phyloP scores from a whole-genome alignment of 345 rosid genomes.

The Acer negundo region DNA sequence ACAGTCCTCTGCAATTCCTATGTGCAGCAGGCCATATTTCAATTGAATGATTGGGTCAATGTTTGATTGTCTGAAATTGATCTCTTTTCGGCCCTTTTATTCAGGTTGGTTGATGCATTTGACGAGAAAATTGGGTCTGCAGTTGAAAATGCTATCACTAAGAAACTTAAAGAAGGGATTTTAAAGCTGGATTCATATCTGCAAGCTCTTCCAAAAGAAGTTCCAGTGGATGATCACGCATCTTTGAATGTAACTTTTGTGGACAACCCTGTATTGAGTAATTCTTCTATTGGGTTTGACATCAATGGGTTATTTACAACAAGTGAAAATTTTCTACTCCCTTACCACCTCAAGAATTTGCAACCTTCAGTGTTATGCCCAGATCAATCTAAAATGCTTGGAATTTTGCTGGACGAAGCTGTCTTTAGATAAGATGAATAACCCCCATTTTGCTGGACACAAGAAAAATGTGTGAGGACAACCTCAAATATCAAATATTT shows the following conservation, averaged over 20 bases:
- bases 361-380: slow-evolving; percentile 55
- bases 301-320: slow-evolving; percentile 78
- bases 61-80: slow-evolving; percentile 3
- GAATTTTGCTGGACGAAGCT: slow-evolving; percentile 81
- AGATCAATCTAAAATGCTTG: slow-evolving; percentile 77
- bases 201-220: slow-evolving; percentile 81
- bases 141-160: slow-evolving; percentile 78
- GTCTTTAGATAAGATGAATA: slow-evolving; percentile 49
- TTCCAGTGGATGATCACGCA: slow-evolving; percentile 87
- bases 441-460: too few relatives aligned
- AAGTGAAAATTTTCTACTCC: slow-evolving; percentile 29
- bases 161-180: slow-evolving; percentile 73
- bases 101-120: slow-evolving; percentile 90
- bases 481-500: background rate
- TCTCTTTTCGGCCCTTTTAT: slow-evolving; percentile 19
- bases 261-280: slow-evolving; percentile 58
- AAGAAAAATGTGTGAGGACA: too few relatives aligned
- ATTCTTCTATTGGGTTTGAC: slow-evolving; percentile 78
- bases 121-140: slow-evolving; percentile 73
- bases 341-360: slow-evolving; percentile 27
- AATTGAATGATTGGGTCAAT: slow-evolving; percentile 1
- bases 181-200: slow-evolving; percentile 73
- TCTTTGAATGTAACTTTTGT: slow-evolving; percentile 84
- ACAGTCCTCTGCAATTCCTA: background rate
- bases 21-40: background rate